Base-by-base conservation (phyloP, 441 rosid genomes). In the Euphorbia corollata region DNA sequence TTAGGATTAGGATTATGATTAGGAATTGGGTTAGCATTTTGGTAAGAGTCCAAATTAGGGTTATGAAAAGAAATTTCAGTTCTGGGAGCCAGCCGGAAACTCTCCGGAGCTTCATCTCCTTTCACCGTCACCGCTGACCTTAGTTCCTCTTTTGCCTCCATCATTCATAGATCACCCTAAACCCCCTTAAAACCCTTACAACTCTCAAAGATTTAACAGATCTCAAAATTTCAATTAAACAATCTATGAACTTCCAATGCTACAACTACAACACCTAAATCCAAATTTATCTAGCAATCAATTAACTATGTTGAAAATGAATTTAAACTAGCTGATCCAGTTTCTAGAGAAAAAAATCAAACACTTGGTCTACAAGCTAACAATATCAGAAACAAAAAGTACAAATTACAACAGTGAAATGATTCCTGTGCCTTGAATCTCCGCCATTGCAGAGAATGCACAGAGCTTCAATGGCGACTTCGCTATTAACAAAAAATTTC, bases 81-180 rank as follows among this genome's bases (percentile, higher is more conserved):
- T 68, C 83, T 79, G n/a, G 90, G 92, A 63, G 84, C 85, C 66
- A 80, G 77, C 32, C 71, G 64, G 78, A 64, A 87, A 67, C 65
- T 79, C 54, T 68, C 81, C 27, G 84, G 78, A 83, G 77, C 85
- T 72, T 80, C 89, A 70, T 82, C 74, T 65, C 79, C 80, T 66
- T 80, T 85, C 73, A 82, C 79, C 41, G 84, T 64, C 9, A 84
- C 70, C 64, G 87, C 85, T 67, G 78, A 74, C 70, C 67, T 78
- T 50, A 74, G 76, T 77, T 75, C 89, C 74, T 80, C 87, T 63
- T 80, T 86, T 68, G 75, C 83, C 74, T 86, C 95, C 95, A 89
- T 91, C 57, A 63, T 41, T 68, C 67, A 73, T 69, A 80, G 78
- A 81, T 75, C 76, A 76, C 43, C 20, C 6, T 30, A 63, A 71